These are phyloP conservation scores for Biscutella laevigata DNA, from an alignment of 441 rosid genomes.

Conservation along the genomic window DNA sequence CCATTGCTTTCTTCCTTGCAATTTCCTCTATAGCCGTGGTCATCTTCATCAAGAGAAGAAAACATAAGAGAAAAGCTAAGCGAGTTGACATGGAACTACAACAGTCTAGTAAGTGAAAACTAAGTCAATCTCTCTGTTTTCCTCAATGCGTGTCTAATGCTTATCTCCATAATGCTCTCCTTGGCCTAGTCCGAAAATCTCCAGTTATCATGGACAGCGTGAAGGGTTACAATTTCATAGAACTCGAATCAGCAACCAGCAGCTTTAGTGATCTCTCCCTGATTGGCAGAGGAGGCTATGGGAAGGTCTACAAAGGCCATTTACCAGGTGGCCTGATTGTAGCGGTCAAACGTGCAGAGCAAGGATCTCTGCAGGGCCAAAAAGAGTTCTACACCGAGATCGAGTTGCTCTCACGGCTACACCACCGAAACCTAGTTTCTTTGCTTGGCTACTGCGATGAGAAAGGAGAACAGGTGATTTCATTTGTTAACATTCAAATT, in stretches of 20 bases:
- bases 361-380: conserved; percentile 75
- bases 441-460: conserved; percentile 76
- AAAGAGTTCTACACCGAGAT: conserved; percentile 78
- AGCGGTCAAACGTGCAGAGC: conserved; percentile 78
- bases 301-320: conserved; percentile 69
- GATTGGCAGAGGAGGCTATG: conserved; percentile 85
- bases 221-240: conserved; percentile 56
- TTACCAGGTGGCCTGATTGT: conserved; percentile 44
- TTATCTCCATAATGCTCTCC: neutral
- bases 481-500: neutral
- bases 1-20: conserved; percentile 53
- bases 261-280: conserved; percentile 45
- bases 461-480: conserved; percentile 67
- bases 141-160: conserved; percentile 18
- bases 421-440: conserved; percentile 75
- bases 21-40: conserved; percentile 46
- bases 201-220: conserved; percentile 68
- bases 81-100: conserved; percentile 1
- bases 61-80: neutral
- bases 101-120: conserved; percentile 1
- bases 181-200: conserved; percentile 37
- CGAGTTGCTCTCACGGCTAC: conserved; percentile 63
- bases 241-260: conserved; percentile 57
- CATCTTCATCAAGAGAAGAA: conserved; percentile 14
- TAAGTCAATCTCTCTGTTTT: conserved; percentile 3